Base-by-base conservation (phyloP, 768 basidiomycete genomes). In the Daedaleopsis nitida region DNA sequence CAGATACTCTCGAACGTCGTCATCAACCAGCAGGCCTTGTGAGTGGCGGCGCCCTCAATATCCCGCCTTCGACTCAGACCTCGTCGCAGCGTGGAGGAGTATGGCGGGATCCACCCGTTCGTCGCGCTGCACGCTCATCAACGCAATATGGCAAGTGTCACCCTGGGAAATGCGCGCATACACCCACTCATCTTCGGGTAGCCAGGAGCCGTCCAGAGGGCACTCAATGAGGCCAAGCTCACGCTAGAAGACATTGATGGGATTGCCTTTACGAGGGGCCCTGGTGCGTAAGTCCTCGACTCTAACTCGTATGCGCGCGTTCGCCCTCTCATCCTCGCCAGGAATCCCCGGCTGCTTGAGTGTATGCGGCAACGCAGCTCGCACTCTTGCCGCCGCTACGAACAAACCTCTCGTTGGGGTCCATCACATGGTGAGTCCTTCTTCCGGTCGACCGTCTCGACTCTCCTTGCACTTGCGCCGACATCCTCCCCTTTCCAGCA, bases 261-360 rank as follows among this genome's bases (percentile, higher is more conserved):
- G 3, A 82, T 97, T 44, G 96, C 95, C 1, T 96, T 91, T 69
- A 98, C 96, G 2, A 81, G 93, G 66, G 96, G 94, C 14, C 92
- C 92, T 60, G 91, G 89, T 86, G 58, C 14, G 14, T 24, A 14
- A 23, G 21, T n/a, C 21, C 48, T 14, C 17, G 55, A 24, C 5
- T 38, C 23, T 17, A 3, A 4, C 16, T 10, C 39, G 83, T 9
- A 21, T n/a, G 37, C 11, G 16, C 27, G 55, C 42, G 17, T 32
- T 9, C 21, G 37, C 17, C 39, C 21, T 34, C 53, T 32, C 10
- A 47, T 17, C 2, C 5, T 23, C 17, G 7, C 27, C 24, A 88
- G 89, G 93, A 5, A 91, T 95, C 69, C 81, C 81, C 3, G 91
- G 91, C 1, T 95, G 93, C 72, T 80, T 98, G 13, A 83, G 83